Base-by-base conservation (phyloP, 2,329 filamentous ascomycete genomes). In the Clarireedia homoeocarpa region DNA sequence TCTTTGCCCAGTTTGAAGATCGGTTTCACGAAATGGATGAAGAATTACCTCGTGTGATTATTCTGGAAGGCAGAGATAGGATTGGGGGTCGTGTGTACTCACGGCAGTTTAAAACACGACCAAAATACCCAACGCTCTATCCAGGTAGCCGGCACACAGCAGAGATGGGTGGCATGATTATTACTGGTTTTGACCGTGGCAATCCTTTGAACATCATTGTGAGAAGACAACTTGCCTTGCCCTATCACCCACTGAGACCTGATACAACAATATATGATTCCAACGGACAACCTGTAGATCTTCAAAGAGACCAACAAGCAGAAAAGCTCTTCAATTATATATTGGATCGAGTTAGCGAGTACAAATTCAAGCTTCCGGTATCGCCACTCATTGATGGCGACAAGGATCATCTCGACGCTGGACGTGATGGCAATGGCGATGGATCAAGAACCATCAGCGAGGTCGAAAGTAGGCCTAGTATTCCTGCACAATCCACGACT, bases 141-240 rank as follows among this genome's bases (percentile, higher is more conserved):
- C 70, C 80, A 73, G 78, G 76, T 7, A 80, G 77, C 59, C 76
- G 83, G 51, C 87, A 86, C 67, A 97, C 91, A 20, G 94, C 90
- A 34, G 94, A 99, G 70, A 95, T 96, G 85, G 94, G 94, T 27
- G 94, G 92, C 55, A 96, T 99, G 78, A 97, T 99, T 58, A 91
- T 99, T 59, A 96, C 95, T 36, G 94, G 94, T 0, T 99, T 97
- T 69, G 91, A 97, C 63, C 83, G 89, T 62, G 95, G 95, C 17
- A 99, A 99, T 65, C 94, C 94, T 5, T 75, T 99, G 64, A 95
- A 96, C 69, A 83, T 91, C 49, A 83, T 99, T 58, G 85, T 99
- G 56, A 85, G 94, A 62, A 91, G 89, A 15, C 95, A 99, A 71
- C 79, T 99, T 49, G 88, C 87, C 26, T 79, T 99, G 20, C 85